Percentiles rank a stretch among this genome's conserved stretches.
Evolutionary conservation across 306 rosid genomes (phyloP).

Genomic region (Acmispon strigosus): DNA sequence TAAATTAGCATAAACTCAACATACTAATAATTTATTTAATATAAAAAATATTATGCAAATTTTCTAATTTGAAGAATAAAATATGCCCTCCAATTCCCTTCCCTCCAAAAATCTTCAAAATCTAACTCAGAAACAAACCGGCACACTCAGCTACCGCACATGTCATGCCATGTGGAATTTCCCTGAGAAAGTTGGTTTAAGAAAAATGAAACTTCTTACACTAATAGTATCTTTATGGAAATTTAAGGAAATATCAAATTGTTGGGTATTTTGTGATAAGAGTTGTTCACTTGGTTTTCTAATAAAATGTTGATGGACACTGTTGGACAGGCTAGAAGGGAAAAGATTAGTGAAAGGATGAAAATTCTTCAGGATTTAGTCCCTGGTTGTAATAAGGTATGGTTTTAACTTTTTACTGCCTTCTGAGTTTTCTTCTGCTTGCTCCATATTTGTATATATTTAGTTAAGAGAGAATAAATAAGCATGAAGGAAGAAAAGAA

Average conservation of each 20-base stretch:
- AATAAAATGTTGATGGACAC: slow-evolving; percentile 26
- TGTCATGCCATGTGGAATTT: neutral
- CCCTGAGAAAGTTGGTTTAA: neutral
- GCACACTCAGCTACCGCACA: neutral
- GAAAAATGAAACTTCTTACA: neutral
- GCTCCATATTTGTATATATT: neutral
- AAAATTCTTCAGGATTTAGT: slow-evolving; percentile 89
- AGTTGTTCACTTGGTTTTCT: slow-evolving; percentile 17
- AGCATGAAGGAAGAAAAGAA: neutral
- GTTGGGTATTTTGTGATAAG: slow-evolving; percentile 8
- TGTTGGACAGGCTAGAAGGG: slow-evolving; percentile 83
- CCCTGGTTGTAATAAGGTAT: slow-evolving; percentile 95
- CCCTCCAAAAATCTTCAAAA: too few relatives aligned
- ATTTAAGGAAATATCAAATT: neutral
- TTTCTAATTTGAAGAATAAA: too few relatives aligned
- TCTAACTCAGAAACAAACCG: too few relatives aligned
- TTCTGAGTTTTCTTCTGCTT: slow-evolving; percentile 9
- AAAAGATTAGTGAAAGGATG: slow-evolving; percentile 95
- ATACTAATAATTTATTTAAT: too few relatives aligned
- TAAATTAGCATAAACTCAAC: too few relatives aligned
- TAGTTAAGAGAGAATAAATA: neutral
- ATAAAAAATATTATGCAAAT: too few relatives aligned
- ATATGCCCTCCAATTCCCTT: too few relatives aligned
- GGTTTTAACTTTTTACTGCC: slow-evolving; percentile 8
- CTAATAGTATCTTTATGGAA: neutral